A percentile compares a stretch with the other conserved stretches of the same genome.
Conservation (phyloP, 352 stramenopile genomes). For the Phytopythium kandeliae region DNA sequence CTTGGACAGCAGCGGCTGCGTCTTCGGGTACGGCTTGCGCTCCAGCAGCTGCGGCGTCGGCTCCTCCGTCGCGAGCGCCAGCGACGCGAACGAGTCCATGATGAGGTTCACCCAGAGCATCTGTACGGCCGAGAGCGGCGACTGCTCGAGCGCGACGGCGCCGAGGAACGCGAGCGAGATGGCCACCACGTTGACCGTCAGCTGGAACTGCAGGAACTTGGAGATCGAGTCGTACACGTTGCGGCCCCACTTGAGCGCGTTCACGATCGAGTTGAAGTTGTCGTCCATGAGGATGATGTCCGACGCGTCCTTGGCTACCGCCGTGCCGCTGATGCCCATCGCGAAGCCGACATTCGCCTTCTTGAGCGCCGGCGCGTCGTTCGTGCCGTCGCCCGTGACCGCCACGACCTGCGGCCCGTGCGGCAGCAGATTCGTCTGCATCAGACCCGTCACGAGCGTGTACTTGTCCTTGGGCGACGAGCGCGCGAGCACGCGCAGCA, state of each 20-base stretch:
- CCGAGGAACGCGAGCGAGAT: slow-evolving; percentile 89
- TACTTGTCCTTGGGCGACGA: slow-evolving; percentile 97
- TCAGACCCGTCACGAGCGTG: slow-evolving; percentile 93
- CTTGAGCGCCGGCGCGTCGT: slow-evolving; percentile 96
- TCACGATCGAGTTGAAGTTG: slow-evolving; percentile 96
- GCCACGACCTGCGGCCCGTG: slow-evolving; percentile 88
- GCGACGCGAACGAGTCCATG: slow-evolving; percentile 95
- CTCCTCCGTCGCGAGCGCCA: slow-evolving; percentile 93
- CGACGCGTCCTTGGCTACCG: slow-evolving; percentile 92
- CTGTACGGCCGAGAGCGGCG: slow-evolving; percentile 90
- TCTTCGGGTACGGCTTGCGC: slow-evolving; percentile 88
- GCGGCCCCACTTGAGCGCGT: slow-evolving; percentile 93
- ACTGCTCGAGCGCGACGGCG: slow-evolving; percentile 50
- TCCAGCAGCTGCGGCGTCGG: slow-evolving; percentile 84
- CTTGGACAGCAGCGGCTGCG: slow-evolving; percentile 87
- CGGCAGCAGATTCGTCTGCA: slow-evolving; percentile 70
- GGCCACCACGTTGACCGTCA: slow-evolving; percentile 94
- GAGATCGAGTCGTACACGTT: slow-evolving; percentile 96
- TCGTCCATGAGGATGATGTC: slow-evolving; percentile 98
- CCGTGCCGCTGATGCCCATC: slow-evolving; percentile 96
- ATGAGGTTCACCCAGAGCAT: slow-evolving; percentile 98
- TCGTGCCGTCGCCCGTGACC: slow-evolving; percentile 96
- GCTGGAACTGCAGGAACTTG: slow-evolving; percentile 97
- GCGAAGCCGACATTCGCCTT: slow-evolving; percentile 96
- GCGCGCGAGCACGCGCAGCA: slow-evolving; percentile 88